phyloP scores from a whole-genome alignment of 1,139 yeast genomes.

The Zygotorulaspora mrakii region DNA sequence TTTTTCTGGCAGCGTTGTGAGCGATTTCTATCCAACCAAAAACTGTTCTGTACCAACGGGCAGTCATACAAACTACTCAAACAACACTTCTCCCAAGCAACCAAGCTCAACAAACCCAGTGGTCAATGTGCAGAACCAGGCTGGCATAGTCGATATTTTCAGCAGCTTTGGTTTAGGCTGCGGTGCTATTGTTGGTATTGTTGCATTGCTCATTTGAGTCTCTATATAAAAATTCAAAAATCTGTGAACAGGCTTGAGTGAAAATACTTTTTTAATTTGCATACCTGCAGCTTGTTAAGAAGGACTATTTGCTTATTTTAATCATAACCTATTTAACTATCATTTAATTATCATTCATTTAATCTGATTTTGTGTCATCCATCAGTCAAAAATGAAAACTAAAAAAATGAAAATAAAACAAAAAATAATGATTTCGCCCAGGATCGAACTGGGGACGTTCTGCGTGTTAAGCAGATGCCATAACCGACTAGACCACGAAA shows the following conservation, averaged over 20 bases:
- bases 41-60: constrained; percentile 2
- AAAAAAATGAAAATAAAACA: neutral
- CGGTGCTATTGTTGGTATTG: neutral
- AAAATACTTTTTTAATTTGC: neutral
- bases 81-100: constrained; percentile 35
- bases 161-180: constrained; percentile 8
- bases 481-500: constrained; percentile 97
- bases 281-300: too few relatives aligned
- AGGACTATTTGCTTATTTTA: neutral
- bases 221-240: too few relatives aligned
- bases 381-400: too few relatives aligned
- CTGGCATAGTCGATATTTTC: constrained; percentile 22
- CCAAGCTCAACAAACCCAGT: neutral
- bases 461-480: constrained; percentile 99
- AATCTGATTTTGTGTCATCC: neutral
- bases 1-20: constrained; percentile 15
- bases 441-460: constrained; percentile 99
- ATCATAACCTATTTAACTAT: too few relatives aligned
- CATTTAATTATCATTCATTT: too few relatives aligned
- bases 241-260: neutral
- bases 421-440: constrained; percentile 80
- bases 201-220: neutral
- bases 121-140: neutral
- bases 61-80: neutral
- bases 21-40: constrained; percentile 20